phyloP scores from a whole-genome alignment of 2,329 filamentous ascomycete genomes.

The Diplodia scrobiculata region DNA sequence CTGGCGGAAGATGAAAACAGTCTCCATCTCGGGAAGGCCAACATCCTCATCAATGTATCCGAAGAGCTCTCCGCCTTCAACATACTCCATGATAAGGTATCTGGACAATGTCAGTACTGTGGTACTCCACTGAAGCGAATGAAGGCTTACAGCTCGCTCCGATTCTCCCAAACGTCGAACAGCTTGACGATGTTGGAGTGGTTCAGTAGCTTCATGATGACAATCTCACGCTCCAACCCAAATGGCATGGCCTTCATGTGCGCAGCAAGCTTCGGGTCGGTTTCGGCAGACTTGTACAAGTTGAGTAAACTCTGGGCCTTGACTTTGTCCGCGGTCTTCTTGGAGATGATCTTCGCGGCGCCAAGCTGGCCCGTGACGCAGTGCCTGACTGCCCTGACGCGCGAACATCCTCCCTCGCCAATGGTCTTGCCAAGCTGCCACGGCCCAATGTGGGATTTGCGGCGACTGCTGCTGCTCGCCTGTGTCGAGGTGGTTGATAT shows the following conservation, averaged over 20 bases:
- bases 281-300: constrained; percentile 71
- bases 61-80: constrained; percentile 82
- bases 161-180: constrained; percentile 97
- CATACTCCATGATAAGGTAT: constrained; percentile 91
- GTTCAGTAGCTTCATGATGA: constrained; percentile 94
- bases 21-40: constrained; percentile 75
- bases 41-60: constrained; percentile 77
- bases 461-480: constrained; percentile 53
- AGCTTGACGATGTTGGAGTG: constrained; percentile 93
- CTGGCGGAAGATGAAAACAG: constrained; percentile 85
- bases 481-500: constrained; percentile 60
- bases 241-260: constrained; percentile 75
- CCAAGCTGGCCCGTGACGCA: constrained; percentile 75
- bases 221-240: constrained; percentile 90
- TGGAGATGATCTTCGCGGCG: constrained; percentile 94
- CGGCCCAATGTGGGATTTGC: constrained; percentile 80
- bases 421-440: constrained; percentile 91
- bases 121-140: not conserved
- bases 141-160: constrained; percentile 78
- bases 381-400: constrained; percentile 84
- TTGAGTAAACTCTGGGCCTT: constrained; percentile 84
- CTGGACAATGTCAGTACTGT: constrained; percentile 53
- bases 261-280: constrained; percentile 55
- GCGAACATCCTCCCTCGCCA: constrained; percentile 84
- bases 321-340: constrained; percentile 72